phyloP scores from a whole-genome alignment of 176 grass and related monocot species.

The Zea mays region DNA sequence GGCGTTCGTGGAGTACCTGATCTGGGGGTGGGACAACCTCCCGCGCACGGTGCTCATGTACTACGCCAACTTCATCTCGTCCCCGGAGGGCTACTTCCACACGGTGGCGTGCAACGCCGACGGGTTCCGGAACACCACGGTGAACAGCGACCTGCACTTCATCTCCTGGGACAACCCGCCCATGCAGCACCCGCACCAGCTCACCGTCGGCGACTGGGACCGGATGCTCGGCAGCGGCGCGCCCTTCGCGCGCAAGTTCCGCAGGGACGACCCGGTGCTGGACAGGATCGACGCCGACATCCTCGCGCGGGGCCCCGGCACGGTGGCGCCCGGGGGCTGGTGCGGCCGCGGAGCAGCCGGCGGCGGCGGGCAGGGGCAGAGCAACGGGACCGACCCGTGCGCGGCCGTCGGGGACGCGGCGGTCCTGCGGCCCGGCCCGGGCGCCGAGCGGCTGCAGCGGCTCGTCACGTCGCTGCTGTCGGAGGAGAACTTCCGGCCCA shows the following conservation, averaged over 20 bases:
- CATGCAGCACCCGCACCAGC: constrained; percentile 76
- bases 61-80: constrained; percentile 90
- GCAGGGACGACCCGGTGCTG: constrained; percentile 50
- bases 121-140: constrained; percentile 73
- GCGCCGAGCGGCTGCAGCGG: constrained; percentile 47
- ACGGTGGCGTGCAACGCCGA: constrained; percentile 80
- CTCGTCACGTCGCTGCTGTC: constrained; percentile 63
- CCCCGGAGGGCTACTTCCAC: constrained; percentile 91
- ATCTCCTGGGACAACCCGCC: constrained; percentile 92
- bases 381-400: constrained; percentile 51
- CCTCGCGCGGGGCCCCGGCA: constrained; percentile 31
- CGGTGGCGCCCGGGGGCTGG: constrained; percentile 64
- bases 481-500: constrained; percentile 66
- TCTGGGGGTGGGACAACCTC: constrained; percentile 93
- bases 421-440: constrained; percentile 43
- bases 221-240: constrained; percentile 60
- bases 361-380: not conserved
- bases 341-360: constrained; percentile 7
- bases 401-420: constrained; percentile 37
- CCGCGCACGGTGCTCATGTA: constrained; percentile 84
- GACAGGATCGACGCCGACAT: constrained; percentile 68
- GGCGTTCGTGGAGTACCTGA: constrained; percentile 77
- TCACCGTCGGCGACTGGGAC: constrained; percentile 56
- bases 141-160: constrained; percentile 84
- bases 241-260: constrained; percentile 85